Percentiles rank a stretch among this genome's conserved stretches.
phyloP scores from a whole-genome alignment of 2,329 filamentous ascomycete species.

The Aschersonia sp. region DNA sequence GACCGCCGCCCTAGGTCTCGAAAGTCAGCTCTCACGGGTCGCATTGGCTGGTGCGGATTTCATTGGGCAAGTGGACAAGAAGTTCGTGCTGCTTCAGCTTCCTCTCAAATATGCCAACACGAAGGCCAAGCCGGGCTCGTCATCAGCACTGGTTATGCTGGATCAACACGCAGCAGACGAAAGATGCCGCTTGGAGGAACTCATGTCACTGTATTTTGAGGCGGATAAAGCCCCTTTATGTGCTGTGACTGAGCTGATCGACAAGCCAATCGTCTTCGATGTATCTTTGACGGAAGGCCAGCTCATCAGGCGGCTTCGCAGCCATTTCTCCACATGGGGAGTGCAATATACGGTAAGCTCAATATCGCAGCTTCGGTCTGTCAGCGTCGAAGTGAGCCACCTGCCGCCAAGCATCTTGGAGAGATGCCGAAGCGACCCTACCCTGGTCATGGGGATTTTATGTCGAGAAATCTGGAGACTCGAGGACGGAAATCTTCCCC shows the following conservation, averaged over 20 bases:
- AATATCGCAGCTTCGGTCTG: slow-evolving; percentile 15
- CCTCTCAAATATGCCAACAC: slow-evolving; percentile 8
- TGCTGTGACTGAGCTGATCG: slow-evolving; percentile 22
- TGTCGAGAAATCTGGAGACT: slow-evolving; percentile 60
- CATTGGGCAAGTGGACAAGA: slow-evolving; percentile 73
- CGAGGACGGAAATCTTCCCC: slow-evolving; percentile 26
- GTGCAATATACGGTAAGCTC: slow-evolving; percentile 42
- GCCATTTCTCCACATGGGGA: slow-evolving; percentile 60
- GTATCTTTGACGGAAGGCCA: slow-evolving; percentile 44
- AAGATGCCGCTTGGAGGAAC: slow-evolving; percentile 59
- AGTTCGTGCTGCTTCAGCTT: slow-evolving; percentile 68
- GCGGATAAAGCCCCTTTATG: not conserved
- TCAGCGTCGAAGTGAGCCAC: slow-evolving; percentile 25
- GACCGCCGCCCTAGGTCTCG: slow-evolving; percentile 12
- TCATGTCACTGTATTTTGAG: slow-evolving; percentile 44
- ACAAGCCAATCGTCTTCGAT: slow-evolving; percentile 48
- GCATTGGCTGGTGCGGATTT: slow-evolving; percentile 47
- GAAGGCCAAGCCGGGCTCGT: not conserved
- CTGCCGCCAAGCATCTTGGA: slow-evolving; percentile 64
- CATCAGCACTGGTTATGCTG: slow-evolving; percentile 55
- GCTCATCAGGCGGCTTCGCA: slow-evolving; percentile 38
- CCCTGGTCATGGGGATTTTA: slow-evolving; percentile 58
- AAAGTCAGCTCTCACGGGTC: slow-evolving; percentile 43
- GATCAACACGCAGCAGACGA: slow-evolving; percentile 96
- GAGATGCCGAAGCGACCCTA: slow-evolving; percentile 58